A percentile compares a stretch with the other conserved stretches of the same genome.
Evolutionary conservation across 257 asterid genomes (phyloP).

Genomic region (Eustoma russellianum): DNA sequence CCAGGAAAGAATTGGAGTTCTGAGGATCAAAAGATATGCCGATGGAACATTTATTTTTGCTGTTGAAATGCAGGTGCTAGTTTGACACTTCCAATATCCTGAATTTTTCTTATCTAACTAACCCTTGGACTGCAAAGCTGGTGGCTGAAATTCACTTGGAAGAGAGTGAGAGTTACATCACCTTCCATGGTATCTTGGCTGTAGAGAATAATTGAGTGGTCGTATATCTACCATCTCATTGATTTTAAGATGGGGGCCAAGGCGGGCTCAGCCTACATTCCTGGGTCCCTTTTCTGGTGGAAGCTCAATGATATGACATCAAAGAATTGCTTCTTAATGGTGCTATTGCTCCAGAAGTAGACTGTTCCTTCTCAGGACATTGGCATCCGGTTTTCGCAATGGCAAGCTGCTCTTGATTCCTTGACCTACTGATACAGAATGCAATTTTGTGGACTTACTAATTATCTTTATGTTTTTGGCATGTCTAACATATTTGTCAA

Average conservation of each 20-base stretch:
- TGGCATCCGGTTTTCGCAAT: too few relatives aligned
- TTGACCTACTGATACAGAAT: too few relatives aligned
- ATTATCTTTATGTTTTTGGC: too few relatives aligned
- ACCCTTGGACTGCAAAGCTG: constrained; percentile 19
- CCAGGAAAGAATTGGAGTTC: constrained; percentile 8
- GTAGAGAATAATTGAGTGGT: constrained; percentile 37
- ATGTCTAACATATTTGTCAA: too few relatives aligned
- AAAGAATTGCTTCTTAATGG: too few relatives aligned
- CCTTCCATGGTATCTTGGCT: constrained; percentile 16
- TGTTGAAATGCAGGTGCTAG: constrained; percentile 14
- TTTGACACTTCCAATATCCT: constrained; percentile 29
- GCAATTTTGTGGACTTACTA: too few relatives aligned
- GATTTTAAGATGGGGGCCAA: constrained; percentile 8
- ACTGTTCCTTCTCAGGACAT: too few relatives aligned
- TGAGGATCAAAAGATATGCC: constrained; percentile 14
- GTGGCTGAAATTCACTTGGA: constrained; percentile 22
- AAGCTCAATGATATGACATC: neutral
- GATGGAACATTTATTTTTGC: neutral
- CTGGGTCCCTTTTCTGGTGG: constrained; percentile 14
- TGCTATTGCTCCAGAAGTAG: too few relatives aligned
- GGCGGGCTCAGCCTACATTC: neutral
- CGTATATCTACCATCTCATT: constrained; percentile 43
- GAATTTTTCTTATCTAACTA: constrained; percentile 20
- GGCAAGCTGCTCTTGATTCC: too few relatives aligned
- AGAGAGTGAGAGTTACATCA: constrained; percentile 27